Conservation (phyloP, 73 alveolate species). For the Blepharisma japonicum region DNA sequence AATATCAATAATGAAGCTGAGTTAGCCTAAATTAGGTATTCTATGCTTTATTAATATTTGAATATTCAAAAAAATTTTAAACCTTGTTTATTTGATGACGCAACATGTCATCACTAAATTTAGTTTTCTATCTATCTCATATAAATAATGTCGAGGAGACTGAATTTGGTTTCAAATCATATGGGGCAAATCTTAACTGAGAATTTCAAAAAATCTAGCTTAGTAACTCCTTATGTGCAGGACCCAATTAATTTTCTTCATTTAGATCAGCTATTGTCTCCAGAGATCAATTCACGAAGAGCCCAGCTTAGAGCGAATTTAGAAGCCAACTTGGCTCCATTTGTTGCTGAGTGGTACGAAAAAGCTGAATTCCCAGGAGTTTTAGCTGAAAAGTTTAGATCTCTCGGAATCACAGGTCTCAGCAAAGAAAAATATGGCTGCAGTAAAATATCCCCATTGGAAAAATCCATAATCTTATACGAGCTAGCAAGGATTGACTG, state of each 20-base stretch:
- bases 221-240: conserved; percentile 11
- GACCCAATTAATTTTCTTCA: background rate
- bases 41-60: no score
- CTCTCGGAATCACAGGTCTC: conserved; percentile 9
- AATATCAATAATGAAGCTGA: no score
- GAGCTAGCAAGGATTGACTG: conserved; percentile 53
- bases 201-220: no score
- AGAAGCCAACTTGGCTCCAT: background rate
- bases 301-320: background rate
- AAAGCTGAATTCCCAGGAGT: conserved; percentile 10
- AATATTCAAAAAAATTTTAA: no score
- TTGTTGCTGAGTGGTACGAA: background rate
- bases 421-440: conserved; percentile 3
- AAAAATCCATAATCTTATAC: conserved; percentile 35
- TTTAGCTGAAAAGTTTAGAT: background rate
- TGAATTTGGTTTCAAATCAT: no score
- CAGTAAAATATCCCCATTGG: conserved; percentile 21
- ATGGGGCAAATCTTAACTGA: no score
- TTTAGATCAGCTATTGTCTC: conserved; percentile 25
- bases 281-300: background rate
- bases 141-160: no score
- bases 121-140: no score
- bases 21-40: no score
- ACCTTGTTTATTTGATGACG: no score
- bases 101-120: no score